Base-by-base conservation (phyloP, 129 eudicot genomes). In the Escallonia rubra region DNA sequence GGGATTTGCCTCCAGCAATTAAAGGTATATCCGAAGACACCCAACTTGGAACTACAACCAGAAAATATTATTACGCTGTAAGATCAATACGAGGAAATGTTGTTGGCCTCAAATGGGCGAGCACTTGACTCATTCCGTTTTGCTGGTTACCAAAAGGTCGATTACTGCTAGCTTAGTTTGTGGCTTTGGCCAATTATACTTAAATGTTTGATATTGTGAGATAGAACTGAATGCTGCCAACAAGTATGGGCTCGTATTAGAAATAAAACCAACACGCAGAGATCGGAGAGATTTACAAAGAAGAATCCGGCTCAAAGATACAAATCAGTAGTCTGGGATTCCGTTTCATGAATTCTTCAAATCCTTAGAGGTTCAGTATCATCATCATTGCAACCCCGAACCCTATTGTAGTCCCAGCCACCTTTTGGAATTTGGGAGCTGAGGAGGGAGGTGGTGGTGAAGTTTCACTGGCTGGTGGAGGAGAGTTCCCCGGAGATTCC, bases 401-500 rank as follows among this genome's bases (percentile, higher is more conserved):
- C 42, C 76, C 80, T 0, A 69, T 47, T 34, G 72, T 43, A 46
- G 80, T 69, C 55, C 78, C 81, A 65, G 64, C 66, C 49, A 78
- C 56, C 54, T 44, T 59, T 69, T 69, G 68, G 38, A 69, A 67
- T 38, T 62, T 65, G 14, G 52, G 38, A 58, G 90, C 95, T 5
- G 82, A 65, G 8, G 87, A 76, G 7, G 85, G 81, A 46, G 84
- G 77, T 16, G 79, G 16, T 59, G 83, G 82, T 6, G 80, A 1
- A 46, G 74, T 64, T 6, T 67, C 66, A 67, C 7, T 57, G 14
- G 76, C 66, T 5, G 64, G 59, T 5, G 61, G n/a, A 68, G 83
- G 56, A 71, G 72, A 59, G 82, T 51, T 47, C 67, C 85, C 46
- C 8, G 76, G 64, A 50, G 82, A 47, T 16, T 66, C 77, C 10